Conservation (phyloP, 108 stramenopile species). For the Cyclotella baltica region DNA sequence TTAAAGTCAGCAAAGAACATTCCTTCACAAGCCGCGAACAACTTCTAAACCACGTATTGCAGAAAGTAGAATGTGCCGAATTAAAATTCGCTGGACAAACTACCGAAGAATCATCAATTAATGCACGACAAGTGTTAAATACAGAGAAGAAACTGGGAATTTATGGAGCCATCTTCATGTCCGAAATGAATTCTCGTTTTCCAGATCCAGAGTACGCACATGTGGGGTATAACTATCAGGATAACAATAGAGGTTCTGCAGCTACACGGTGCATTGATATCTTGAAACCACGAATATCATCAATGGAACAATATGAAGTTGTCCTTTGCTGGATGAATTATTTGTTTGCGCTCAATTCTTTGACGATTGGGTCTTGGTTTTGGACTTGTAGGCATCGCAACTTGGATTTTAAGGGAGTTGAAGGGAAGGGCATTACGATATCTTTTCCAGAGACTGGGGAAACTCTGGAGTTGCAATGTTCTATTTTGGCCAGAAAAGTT, state of each 20-base stretch:
- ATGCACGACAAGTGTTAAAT: conserved; percentile 10
- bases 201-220: neutral
- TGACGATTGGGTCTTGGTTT: conserved; percentile 15
- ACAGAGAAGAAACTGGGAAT: neutral
- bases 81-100: neutral
- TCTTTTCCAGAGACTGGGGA: neutral
- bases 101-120: conserved; percentile 3
- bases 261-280: neutral
- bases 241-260: neutral
- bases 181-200: neutral
- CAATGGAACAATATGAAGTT: neutral
- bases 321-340: conserved; percentile 2
- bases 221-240: conserved; percentile 15
- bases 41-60: conserved; percentile 5
- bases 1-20: neutral
- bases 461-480: neutral
- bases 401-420: conserved; percentile 17
- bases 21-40: conserved; percentile 2
- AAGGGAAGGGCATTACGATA: conserved; percentile 16
- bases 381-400: conserved; percentile 17
- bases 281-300: neutral
- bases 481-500: neutral
- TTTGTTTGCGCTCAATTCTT: neutral
- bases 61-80: conserved; percentile 4
- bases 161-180: conserved; percentile 4